phyloP scores from a whole-genome alignment of 352 stramenopile species.

The Phytophthora boehmeriae region DNA sequence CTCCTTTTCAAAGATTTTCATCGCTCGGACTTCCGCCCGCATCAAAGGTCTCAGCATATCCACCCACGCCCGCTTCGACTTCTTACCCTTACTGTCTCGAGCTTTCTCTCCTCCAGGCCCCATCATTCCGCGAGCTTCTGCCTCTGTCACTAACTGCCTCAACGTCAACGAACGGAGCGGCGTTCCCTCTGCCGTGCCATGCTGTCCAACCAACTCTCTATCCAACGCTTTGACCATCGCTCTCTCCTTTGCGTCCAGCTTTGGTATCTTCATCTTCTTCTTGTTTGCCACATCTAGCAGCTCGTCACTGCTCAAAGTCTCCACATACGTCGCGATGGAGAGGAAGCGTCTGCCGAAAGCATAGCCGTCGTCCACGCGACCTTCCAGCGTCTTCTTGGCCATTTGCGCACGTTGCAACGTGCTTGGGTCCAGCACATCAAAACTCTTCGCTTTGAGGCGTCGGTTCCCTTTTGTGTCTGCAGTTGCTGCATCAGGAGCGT shows the following conservation, averaged over 20 bases:
- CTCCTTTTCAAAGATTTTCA: constrained; percentile 42
- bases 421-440: constrained; percentile 17
- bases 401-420: constrained; percentile 36
- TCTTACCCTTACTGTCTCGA: constrained; percentile 54
- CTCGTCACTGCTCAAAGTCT: constrained; percentile 50
- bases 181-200: constrained; percentile 50
- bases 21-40: constrained; percentile 23
- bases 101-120: constrained; percentile 32
- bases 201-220: constrained; percentile 55
- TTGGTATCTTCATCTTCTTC: constrained; percentile 30
- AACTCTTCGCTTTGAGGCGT: background rate
- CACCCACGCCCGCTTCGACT: constrained; percentile 67
- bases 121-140: constrained; percentile 43
- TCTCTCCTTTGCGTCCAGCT: constrained; percentile 39
- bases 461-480: constrained; percentile 16
- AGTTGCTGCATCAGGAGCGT: background rate
- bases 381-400: constrained; percentile 48
- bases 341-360: constrained; percentile 71
- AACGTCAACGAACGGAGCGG: constrained; percentile 63
- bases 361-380: constrained; percentile 59
- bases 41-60: constrained; percentile 45
- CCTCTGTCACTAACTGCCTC: constrained; percentile 65
- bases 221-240: constrained; percentile 53
- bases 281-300: constrained; percentile 40
- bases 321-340: constrained; percentile 57